Percentiles rank a stretch among this genome's conserved stretches.
Evolutionary conservation across 768 basidiomycete genomes (phyloP).

Genomic region (Russula griseocarnosa): DNA sequence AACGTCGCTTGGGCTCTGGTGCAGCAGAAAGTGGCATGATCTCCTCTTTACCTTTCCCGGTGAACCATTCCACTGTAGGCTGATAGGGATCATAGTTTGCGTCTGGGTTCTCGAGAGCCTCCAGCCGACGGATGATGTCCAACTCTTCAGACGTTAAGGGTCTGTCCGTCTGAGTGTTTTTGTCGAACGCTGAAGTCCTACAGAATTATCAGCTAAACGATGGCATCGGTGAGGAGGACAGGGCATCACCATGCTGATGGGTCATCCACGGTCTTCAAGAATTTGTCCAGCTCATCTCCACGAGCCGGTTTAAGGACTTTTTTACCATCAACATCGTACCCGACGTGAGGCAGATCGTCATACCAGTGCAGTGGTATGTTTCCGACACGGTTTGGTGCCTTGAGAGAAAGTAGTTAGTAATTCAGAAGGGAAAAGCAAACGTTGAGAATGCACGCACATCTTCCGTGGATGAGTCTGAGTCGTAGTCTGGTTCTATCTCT

Average conservation of each 20-base stretch:
- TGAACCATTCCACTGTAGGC: slow-evolving; percentile 94
- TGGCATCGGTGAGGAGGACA: not conserved
- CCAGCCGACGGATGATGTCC: slow-evolving; percentile 90
- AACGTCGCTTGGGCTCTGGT: slow-evolving; percentile 93
- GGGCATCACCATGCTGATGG: slow-evolving; percentile 72
- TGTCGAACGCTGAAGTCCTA: slow-evolving; percentile 93
- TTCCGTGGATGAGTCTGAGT: slow-evolving; percentile 89
- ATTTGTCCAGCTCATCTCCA: slow-evolving; percentile 96
- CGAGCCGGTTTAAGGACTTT: slow-evolving; percentile 89
- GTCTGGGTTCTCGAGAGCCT: slow-evolving; percentile 89
- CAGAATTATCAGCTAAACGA: slow-evolving; percentile 3
- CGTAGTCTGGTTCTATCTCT: slow-evolving; percentile 86
- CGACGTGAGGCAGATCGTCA: slow-evolving; percentile 98
- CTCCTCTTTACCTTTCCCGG: slow-evolving; percentile 91
- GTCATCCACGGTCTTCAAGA: slow-evolving; percentile 90
- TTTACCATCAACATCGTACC: slow-evolving; percentile 94
- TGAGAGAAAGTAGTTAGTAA: slow-evolving; percentile 22
- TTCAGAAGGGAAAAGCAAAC: slow-evolving; percentile 15
- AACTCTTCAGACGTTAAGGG: slow-evolving; percentile 86
- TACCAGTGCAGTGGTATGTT: slow-evolving; percentile 98
- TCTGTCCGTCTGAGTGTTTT: slow-evolving; percentile 78
- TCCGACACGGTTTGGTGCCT: slow-evolving; percentile 95
- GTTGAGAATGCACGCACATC: slow-evolving; percentile 52
- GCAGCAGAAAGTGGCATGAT: slow-evolving; percentile 88
- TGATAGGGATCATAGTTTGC: slow-evolving; percentile 88